Conservation (phyloP, 2,329 filamentous ascomycete genomes). For the Aureobasidium mangrovei region DNA sequence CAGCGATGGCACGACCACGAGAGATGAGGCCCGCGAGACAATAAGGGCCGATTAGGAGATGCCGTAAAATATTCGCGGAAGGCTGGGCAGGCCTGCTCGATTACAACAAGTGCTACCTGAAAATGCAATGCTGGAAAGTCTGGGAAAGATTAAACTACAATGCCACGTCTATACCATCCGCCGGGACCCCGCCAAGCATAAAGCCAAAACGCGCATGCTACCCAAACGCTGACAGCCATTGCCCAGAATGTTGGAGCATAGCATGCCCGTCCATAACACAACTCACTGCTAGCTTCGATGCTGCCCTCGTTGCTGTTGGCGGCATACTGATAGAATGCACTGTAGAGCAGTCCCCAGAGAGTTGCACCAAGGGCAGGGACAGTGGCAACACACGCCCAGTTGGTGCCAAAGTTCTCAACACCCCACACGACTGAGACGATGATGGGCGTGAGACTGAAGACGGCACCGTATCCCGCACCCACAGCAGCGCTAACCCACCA, state of each 20-base stretch:
- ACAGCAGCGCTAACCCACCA: constrained; percentile 77
- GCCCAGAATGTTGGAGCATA: constrained; percentile 81
- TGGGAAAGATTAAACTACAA: constrained; percentile 4
- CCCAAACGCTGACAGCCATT: constrained; percentile 70
- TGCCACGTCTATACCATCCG: constrained; percentile 11
- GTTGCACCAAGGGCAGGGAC: constrained; percentile 81
- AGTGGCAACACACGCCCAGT: constrained; percentile 93
- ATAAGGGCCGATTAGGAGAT: neutral
- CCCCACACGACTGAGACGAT: constrained; percentile 97
- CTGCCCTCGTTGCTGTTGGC: constrained; percentile 41
- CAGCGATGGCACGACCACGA: neutral
- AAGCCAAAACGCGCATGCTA: constrained; percentile 62
- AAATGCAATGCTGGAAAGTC: neutral
- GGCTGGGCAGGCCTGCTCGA: no score
- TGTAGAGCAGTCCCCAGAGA: constrained; percentile 87
- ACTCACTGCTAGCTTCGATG: constrained; percentile 39
- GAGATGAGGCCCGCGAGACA: neutral
- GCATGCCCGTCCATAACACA: constrained; percentile 76
- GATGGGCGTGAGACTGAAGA: constrained; percentile 82
- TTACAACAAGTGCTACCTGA: neutral
- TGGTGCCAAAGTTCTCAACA: constrained; percentile 96
- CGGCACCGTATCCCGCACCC: constrained; percentile 84
- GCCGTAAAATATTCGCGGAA: neutral
- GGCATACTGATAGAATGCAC: constrained; percentile 64
- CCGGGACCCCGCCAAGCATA: constrained; percentile 69